Evolutionary conservation across 2,329 filamentous ascomycete species (phyloP), one percentile per base, ranked within the genome.

Genomic region (Fusarium fujikuroi): DNA sequence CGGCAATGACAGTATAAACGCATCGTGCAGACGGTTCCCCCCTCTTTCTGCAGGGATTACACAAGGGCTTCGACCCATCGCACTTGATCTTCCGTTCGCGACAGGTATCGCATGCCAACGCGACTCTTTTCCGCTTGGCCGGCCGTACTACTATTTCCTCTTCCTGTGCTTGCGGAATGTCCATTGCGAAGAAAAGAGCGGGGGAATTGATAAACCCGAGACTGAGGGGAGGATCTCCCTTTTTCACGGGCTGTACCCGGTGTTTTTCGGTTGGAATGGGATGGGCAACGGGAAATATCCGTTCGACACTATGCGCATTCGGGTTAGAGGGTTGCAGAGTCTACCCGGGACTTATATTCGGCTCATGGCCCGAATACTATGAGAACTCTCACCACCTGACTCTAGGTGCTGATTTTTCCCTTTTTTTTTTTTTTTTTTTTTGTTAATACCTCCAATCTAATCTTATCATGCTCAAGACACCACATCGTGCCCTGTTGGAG

Each of bases 351-450:
- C 12, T 36, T 15, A 23, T 5, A 25, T 25, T 52, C 30, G 47
- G 47, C n/a, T 36, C 16, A 23, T 23, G 4, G 16, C 21, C 14
- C 25, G 7, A 15, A 21, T 15, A 1, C 3, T 12, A 47, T 28
- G 19, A 15, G 21, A 9, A 18, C 18, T 28, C 23, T 28, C 23
- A 0, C 7, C 16, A 0, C 1, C 3, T 10, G 2, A 28, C 14
- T 46, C 0, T 0, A 9, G 4, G 43, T 14, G 23, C 8, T 21
- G 4, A 21, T 9, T 21, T 4, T 3, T 47, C 7, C 3, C 21
- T 10, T 0, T 11, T 2, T 15, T 4, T 3, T 47, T 10, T 4
- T 28, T 10, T 0, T 11, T 2, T 15, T 4, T 28, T 7, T 0
- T 19, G 1, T n/a, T n/a, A 46, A 12, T 5, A 1, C 3, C 2